Evolutionary conservation across 257 asterid genomes (phyloP), one percentile per base, ranked within the genome.

Genomic region (Lycium barbarum): DNA sequence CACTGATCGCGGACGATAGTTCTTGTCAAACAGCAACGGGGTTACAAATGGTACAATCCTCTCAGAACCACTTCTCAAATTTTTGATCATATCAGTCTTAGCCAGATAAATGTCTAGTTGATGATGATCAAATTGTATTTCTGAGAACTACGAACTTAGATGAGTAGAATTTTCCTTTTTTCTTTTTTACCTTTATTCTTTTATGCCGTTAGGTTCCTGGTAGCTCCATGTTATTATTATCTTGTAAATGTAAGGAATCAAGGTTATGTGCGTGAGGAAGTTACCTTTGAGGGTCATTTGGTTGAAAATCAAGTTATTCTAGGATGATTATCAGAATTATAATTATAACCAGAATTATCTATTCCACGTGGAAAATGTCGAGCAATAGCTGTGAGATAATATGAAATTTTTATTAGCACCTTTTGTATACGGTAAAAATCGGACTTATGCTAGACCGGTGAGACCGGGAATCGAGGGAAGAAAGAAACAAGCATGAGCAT

Each of bases 1-100:
- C 86, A 9, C 18, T 90, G 89, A 89, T 89, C 11, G 85, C 45
- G 12, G 93, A 91, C 62, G 93, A 91, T 35, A 88, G 80, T 83
- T 89, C 94, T 7, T 91, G 93, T 87, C 94, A 93, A 89, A 88
- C 92, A 81, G 82, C 89, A 26, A 83, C 90, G 33, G 90, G 89
- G 80, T 47, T 91, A 87, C 96, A 93, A 87, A 90, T 90, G 93
- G 79, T 90, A 43, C 94, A 90, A 73, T 76, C 89, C 43, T 89
- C 91, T 18, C 94, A 91, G 81, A 91, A 88, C 62, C 93, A 93
- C 74, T 93, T 93, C 89, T 83, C 94, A 26, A 88, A 88, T 88
- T 89, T 88, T 90, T 90, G 91, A 92, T 62, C 63, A 62, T 11
- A 86, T 89, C 84, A 83, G 85, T 85, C 35, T 86, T 84, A 81